Evolutionary conservation across 78 protist species (phyloP).

Genomic region (Dictyostelium purpureum): DNA sequence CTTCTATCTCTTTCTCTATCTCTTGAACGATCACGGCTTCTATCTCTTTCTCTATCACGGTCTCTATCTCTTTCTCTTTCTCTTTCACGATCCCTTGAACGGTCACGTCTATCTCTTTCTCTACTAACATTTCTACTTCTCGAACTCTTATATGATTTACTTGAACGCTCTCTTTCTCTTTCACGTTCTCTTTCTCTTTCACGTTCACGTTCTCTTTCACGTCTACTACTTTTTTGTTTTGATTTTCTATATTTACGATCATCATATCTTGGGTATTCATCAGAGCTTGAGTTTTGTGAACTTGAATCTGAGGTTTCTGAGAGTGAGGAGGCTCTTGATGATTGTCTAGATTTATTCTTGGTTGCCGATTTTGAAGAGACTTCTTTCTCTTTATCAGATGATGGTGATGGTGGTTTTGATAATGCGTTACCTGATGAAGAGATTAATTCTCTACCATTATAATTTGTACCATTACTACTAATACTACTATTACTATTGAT

Average conservation of each 20-base stretch:
- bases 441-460: not conserved
- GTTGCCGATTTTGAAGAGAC: not conserved
- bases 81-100: conserved; percentile 25
- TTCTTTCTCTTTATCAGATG: conserved; percentile 36
- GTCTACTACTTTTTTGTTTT: not conserved
- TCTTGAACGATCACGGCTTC: conserved; percentile 30
- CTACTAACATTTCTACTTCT: conserved; percentile 23
- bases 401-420: conserved; percentile 54
- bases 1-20: conserved; percentile 17
- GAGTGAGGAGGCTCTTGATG: conserved; percentile 47
- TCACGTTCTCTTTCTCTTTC: conserved; percentile 23
- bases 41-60: not conserved
- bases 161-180: not conserved
- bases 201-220: not conserved
- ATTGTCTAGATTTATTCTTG: conserved; percentile 25
- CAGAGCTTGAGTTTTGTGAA: conserved; percentile 38
- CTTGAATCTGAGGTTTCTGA: conserved; percentile 39
- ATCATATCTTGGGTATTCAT: conserved; percentile 31
- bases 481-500: not conserved
- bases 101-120: conserved; percentile 40
- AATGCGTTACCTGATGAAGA: conserved; percentile 3
- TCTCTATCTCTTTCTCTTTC: not conserved
- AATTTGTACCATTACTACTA: not conserved
- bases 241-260: not conserved
- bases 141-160: not conserved